Base-by-base conservation (phyloP, 1,139 yeast genomes). In the Tardiomyces depauwii region DNA sequence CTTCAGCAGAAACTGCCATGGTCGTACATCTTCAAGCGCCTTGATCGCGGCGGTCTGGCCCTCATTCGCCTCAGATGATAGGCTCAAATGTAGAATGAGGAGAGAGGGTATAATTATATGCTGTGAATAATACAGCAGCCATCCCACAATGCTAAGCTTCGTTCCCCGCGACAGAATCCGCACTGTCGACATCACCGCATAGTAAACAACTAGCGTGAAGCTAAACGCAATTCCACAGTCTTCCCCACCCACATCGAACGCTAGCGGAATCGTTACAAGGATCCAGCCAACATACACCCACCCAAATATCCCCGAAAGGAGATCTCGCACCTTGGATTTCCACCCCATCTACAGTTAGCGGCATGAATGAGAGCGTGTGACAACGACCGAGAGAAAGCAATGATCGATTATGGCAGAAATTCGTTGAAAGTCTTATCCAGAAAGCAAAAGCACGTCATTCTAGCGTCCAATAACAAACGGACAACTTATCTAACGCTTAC, bases 171-270 rank as follows among this genome's bases (percentile, higher is more conserved):
- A 70, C 12, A 78, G 51, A 30, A 86, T 70, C 49, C 93, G 72
- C 40, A 87, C 60, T 1, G 94, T 80, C 12, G 96, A 86, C 44
- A 87, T 69, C 6, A 77, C 62, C 53, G 85, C 80, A 64, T 87
- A 88, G 48, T 83, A 65, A 44, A 72, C 63, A 52, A 83, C 76
- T 30, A 88, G 71, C 1, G 95, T 81, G 44, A 85, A 77, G 1
- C 96, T 84, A 61, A 80, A 91, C 16, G 94, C 78, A 53, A 91
- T 68, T 0, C 98, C 98, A 65, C 97, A 89, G 47, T 78, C 74
- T 28, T 82, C 74, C 1, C 97, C 97, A 14, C 97, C 97, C 32
- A 87, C 82, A 60, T 89, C 96, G 65, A 91, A 91, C n/a, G 96
- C 87, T 52, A 91, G 73, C 5, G 97, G 97, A 16, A 91, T 82